Evolutionary conservation across 441 rosid genomes (phyloP).

Genomic region (Croton setiger): DNA sequence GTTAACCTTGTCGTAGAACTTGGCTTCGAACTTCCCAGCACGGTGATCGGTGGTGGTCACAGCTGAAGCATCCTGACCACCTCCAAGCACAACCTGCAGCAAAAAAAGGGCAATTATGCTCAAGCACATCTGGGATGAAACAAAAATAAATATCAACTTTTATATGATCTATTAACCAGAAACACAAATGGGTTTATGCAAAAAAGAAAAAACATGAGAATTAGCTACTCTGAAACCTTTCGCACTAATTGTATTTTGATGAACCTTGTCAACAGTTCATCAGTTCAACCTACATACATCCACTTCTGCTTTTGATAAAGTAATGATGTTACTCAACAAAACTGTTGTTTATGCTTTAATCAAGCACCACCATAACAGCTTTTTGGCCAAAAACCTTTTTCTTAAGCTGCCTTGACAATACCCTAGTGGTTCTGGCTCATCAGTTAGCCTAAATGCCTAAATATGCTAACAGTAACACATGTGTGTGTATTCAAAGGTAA

Average conservation of each 20-base stretch:
- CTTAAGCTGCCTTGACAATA: no score
- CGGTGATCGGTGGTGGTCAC: constrained; percentile 96
- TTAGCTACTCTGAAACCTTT: background rate
- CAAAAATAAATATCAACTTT: background rate
- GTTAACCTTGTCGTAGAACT: constrained; percentile 73
- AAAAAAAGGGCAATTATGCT: background rate
- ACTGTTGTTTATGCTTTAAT: no score
- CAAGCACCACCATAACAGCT: no score
- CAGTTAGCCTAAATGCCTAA: no score
- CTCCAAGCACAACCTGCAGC: constrained; percentile 84
- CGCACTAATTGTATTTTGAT: background rate
- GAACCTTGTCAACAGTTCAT: no score
- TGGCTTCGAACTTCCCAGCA: constrained; percentile 94
- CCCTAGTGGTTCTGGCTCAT: no score
- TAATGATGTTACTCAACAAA: no score
- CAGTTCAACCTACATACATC: no score
- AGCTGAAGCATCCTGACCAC: constrained; percentile 97
- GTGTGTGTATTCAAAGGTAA: no score
- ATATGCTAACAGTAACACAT: no score
- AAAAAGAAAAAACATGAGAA: background rate
- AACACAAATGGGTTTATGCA: background rate
- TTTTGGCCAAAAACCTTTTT: no score
- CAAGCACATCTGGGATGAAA: background rate
- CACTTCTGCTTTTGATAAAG: no score
- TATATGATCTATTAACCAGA: background rate